These are phyloP conservation scores for Trifolium fragiferum DNA, from an alignment of 306 rosid genomes.

Conservation along the genomic window DNA sequence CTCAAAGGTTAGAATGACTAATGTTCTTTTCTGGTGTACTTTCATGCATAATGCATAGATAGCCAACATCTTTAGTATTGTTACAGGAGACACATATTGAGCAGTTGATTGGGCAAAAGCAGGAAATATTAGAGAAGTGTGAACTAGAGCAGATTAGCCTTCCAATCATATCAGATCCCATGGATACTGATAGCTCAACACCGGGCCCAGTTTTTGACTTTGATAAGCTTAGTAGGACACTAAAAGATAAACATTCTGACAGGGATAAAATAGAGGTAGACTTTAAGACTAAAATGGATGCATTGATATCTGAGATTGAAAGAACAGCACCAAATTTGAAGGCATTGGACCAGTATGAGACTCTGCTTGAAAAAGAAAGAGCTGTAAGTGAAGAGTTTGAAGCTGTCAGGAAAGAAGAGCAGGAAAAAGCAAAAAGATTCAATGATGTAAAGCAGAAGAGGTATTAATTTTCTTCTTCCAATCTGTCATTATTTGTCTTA, in stretches of 20 bases:
- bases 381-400: constrained; percentile 83
- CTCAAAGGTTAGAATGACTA: constrained; percentile 66
- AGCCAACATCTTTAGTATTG: constrained; percentile 31
- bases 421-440: constrained; percentile 74
- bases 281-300: constrained; percentile 78
- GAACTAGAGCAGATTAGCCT: constrained; percentile 84
- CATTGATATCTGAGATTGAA: constrained; percentile 79
- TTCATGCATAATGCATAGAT: constrained; percentile 37
- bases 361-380: constrained; percentile 86
- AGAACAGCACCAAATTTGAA: constrained; percentile 98
- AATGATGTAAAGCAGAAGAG: constrained; percentile 81
- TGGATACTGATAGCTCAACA: constrained; percentile 74
- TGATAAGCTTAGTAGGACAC: constrained; percentile 66
- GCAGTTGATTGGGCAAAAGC: constrained; percentile 73
- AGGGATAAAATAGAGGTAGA: constrained; percentile 78
- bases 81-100: constrained; percentile 83
- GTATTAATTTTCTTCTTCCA: constrained; percentile 48
- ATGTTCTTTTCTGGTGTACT: constrained; percentile 24
- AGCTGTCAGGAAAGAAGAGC: constrained; percentile 86
- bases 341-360: constrained; percentile 96
- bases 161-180: constrained; percentile 75
- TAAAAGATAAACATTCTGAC: constrained; percentile 73
- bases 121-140: constrained; percentile 89
- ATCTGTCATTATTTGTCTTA: constrained; percentile 14
- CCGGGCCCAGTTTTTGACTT: constrained; percentile 77